A percentile compares a stretch with the other conserved stretches of the same genome.
These are phyloP conservation scores for Articulospora tetracladia DNA, from an alignment of 495 filamentous ascomycete species.

Conservation along the genomic window DNA sequence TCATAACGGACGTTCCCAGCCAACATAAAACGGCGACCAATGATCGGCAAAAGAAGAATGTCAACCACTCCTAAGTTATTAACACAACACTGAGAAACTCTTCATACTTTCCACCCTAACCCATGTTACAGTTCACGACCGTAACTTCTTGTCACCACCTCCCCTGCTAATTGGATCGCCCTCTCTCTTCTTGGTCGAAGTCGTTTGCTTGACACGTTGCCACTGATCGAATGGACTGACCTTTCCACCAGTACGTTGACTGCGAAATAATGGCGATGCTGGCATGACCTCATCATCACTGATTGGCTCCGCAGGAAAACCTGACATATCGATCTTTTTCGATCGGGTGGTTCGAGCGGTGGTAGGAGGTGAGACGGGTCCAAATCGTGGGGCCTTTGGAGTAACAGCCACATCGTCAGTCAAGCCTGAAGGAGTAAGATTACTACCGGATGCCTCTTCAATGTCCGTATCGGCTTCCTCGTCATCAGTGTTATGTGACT, in stretches of 20 bases:
- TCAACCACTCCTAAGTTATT: not conserved
- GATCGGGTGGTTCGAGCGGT: slow-evolving; percentile 50
- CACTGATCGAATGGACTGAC: slow-evolving; percentile 64
- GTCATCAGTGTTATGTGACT: slow-evolving; percentile 28
- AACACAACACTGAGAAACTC: not conserved
- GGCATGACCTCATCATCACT: slow-evolving; percentile 26
- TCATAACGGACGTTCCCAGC: not conserved
- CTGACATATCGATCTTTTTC: slow-evolving; percentile 22
- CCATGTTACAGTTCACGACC: not conserved
- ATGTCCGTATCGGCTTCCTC: slow-evolving; percentile 50
- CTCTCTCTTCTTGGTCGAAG: slow-evolving; percentile 13
- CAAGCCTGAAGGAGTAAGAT: slow-evolving; percentile 33
- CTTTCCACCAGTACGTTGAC: slow-evolving; percentile 32
- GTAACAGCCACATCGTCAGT: slow-evolving; percentile 35
- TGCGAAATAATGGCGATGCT: slow-evolving; percentile 25
- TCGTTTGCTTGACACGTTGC: slow-evolving; percentile 52
- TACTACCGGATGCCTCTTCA: slow-evolving; percentile 39
- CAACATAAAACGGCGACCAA: not conserved
- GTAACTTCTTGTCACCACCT: slow-evolving; percentile 8
- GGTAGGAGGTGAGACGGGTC: slow-evolving; percentile 52
- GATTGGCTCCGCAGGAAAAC: slow-evolving; percentile 29
- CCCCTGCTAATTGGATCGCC: slow-evolving; percentile 4
- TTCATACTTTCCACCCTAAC: not conserved
- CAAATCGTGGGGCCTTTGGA: slow-evolving; percentile 45
- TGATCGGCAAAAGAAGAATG: not conserved